Evolutionary conservation across 768 basidiomycete species (phyloP), one percentile per base, ranked within the genome.

Genomic region (Lentinula detonsa): DNA sequence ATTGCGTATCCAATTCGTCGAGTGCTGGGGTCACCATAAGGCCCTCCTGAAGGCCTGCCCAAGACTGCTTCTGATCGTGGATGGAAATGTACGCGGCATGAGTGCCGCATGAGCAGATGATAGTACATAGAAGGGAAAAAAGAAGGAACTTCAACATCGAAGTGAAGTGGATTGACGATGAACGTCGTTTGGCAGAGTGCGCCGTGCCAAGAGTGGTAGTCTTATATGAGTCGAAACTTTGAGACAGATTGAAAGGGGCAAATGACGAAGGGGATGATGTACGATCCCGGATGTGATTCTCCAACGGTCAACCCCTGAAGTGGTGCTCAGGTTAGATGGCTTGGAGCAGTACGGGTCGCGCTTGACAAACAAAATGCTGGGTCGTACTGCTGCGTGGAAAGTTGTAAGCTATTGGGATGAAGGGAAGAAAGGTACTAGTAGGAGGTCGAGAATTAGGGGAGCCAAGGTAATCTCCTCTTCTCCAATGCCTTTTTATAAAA

Each of bases 81-180:
- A 56, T 11, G 11, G 55, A 23, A 10, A 56, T 39, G 10, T 56
- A 56, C 6, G 55, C 55, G 3, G 55, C 55, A 8, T 42, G 21
- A 5, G 55, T 56, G 40, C 40, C 11, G 40, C 55, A 56, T 28
- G 45, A 10, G 28, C 13, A 43, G 28, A 37, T 37, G 13, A 45
- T 10, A 5, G 13, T 40, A 18, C 8, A 40, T n/a, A 39, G 37
- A 15, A 56, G 18, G 11, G 28, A 21, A 11, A 43, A 43, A 39
- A 21, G 23, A 23, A 56, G 55, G 21, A 56, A 56, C 55, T 56
- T 56, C 55, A 56, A 43, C 55, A 43, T 56, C 9, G 40, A 31
- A 18, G 21, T 13, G 6, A 28, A 23, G 10, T 16, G 4, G 5
- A 18, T 51, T 35, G 6, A 8, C 9, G 37, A 13, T 8, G 37